Conservation (phyloP, 2,329 filamentous ascomycete species). For the Colletotrichum spinosum region DNA sequence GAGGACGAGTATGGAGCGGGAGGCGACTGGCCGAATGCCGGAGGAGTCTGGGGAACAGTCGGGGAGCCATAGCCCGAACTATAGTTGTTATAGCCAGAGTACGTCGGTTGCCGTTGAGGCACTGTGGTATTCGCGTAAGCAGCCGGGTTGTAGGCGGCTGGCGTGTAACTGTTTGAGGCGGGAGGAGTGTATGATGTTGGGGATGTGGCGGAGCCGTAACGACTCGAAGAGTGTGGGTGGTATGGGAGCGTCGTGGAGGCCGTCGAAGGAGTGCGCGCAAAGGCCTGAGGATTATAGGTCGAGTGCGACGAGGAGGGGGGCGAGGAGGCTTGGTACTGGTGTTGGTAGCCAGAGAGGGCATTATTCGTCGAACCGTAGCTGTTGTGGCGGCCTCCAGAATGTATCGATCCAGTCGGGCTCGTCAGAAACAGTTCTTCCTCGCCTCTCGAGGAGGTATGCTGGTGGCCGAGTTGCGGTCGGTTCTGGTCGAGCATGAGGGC, state of each 20-base stretch:
- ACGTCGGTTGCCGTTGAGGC: conserved; percentile 64
- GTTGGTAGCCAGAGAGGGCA: conserved; percentile 64
- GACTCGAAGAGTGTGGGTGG: conserved; percentile 55
- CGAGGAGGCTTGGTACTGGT: conserved; percentile 60
- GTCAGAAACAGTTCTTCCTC: conserved; percentile 75
- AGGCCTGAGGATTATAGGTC: conserved; percentile 79
- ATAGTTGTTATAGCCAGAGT: conserved; percentile 61
- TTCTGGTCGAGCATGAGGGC: conserved; percentile 52
- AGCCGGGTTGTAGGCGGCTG: conserved; percentile 69
- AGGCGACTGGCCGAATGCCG: conserved; percentile 52
- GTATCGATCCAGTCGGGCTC: conserved; percentile 54
- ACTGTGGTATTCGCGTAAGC: conserved; percentile 63
- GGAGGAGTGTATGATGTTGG: conserved; percentile 52
- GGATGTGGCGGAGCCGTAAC: conserved; percentile 52
- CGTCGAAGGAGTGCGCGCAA: conserved; percentile 66
- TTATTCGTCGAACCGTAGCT: conserved; percentile 57
- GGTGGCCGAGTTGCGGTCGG: conserved; percentile 36
- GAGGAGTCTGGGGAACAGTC: conserved; percentile 48
- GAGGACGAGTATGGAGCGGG: conserved; percentile 46
- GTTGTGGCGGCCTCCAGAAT: conserved; percentile 42
- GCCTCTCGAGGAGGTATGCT: conserved; percentile 46
- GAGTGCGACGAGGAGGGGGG: conserved; percentile 59
- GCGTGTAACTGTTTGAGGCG: conserved; percentile 56
- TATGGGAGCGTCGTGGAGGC: conserved; percentile 65
- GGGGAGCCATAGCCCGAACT: conserved; percentile 55